These are phyloP conservation scores for Saccharomyces paradoxus DNA, from an alignment of 805 yeast genomes.

Conservation along the genomic window DNA sequence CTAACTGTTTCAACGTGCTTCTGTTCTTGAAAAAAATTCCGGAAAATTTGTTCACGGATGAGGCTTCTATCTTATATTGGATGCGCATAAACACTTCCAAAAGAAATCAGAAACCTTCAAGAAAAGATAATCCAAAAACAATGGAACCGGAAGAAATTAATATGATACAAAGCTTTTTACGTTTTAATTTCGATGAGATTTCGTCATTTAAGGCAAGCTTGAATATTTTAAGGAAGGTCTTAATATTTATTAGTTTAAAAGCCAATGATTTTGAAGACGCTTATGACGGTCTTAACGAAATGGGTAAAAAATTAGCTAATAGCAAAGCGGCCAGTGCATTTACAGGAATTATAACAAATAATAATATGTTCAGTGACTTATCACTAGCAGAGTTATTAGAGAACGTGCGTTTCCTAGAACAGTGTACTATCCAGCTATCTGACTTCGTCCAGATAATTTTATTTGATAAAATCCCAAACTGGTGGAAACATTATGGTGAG, in stretches of 20 bases:
- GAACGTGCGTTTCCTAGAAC: slow-evolving; percentile 11
- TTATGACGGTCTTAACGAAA: not conserved
- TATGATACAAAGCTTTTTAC: slow-evolving; percentile 20
- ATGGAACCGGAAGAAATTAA: slow-evolving; percentile 25
- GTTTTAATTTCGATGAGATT: slow-evolving; percentile 19
- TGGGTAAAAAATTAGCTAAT: not conserved
- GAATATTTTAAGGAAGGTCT: slow-evolving; percentile 14
- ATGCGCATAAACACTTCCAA: slow-evolving; percentile 6
- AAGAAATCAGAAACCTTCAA: not conserved
- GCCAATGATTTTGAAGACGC: slow-evolving; percentile 13
- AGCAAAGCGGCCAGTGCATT: not conserved
- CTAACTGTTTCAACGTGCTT: slow-evolving; percentile 11
- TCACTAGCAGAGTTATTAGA: not conserved
- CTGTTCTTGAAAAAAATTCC: slow-evolving; percentile 6
- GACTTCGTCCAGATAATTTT: slow-evolving; percentile 29
- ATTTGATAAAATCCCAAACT: slow-evolving; percentile 30
- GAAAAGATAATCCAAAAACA: slow-evolving; percentile 1
- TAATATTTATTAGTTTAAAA: slow-evolving; percentile 16
- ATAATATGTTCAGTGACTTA: not conserved
- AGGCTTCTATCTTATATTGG: slow-evolving; percentile 12
- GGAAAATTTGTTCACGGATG: slow-evolving; percentile 4
- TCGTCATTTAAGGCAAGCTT: slow-evolving; percentile 6
- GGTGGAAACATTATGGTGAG: slow-evolving; percentile 42
- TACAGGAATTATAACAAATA: not conserved
- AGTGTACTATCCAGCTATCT: slow-evolving; percentile 20